A percentile compares a stretch with the other conserved stretches of the same genome.
Conservation (phyloP, 495 filamentous ascomycete species). For the Platismatia glauca region DNA sequence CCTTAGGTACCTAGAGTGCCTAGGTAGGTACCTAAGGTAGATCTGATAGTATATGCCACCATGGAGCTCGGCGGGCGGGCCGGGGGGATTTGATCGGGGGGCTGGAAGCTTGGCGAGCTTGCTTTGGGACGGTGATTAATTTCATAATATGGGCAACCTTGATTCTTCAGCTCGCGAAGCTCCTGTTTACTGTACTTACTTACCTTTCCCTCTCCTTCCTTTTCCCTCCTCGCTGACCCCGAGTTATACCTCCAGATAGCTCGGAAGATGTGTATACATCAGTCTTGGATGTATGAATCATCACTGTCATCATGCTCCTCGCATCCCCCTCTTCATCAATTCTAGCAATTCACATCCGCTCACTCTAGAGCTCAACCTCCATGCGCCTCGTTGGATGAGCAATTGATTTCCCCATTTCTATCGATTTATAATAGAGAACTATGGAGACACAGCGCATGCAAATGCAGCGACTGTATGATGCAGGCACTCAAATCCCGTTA, state of each 20-base stretch:
- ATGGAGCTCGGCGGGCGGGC: not conserved
- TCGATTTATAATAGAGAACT: not conserved
- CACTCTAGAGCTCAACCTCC: not conserved
- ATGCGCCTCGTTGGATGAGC: conserved; percentile 10
- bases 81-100: not conserved
- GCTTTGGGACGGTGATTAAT: not conserved
- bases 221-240: not conserved
- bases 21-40: too few species aligned
- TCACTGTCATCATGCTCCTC: not conserved
- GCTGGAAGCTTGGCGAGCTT: not conserved
- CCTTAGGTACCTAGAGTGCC: too few species aligned
- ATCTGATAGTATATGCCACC: too few species aligned
- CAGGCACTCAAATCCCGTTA: conserved; percentile 10
- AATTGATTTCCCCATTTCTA: not conserved
- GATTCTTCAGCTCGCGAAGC: not conserved
- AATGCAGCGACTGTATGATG: not conserved
- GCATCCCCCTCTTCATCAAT: not conserved
- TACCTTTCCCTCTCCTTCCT: not conserved
- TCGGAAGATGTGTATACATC: not conserved
- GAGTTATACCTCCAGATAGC: not conserved
- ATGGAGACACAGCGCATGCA: conserved; percentile 9
- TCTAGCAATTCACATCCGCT: not conserved
- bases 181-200: not conserved
- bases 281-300: not conserved
- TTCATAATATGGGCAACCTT: too few species aligned